A percentile compares a stretch with the other conserved stretches of the same genome.
These are phyloP conservation scores for Pyropia yezoensis DNA, from an alignment of 23 red algal genomes.

Conservation along the genomic window DNA sequence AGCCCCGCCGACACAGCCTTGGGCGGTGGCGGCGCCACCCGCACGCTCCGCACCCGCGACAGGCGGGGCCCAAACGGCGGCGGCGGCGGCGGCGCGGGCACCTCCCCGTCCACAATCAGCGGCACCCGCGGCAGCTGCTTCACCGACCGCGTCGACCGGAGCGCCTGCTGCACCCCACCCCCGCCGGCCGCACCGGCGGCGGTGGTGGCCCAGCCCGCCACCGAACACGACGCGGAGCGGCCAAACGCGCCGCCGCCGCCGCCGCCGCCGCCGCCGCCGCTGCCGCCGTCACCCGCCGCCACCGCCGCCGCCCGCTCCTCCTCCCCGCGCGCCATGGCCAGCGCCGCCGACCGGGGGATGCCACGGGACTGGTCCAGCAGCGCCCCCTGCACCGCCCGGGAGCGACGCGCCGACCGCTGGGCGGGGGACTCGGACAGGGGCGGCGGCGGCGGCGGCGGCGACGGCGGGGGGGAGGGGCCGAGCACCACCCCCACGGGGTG, in stretches of 20 bases:
- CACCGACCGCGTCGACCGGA: too few relatives aligned
- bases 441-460: too few relatives aligned
- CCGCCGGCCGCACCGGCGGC: too few relatives aligned
- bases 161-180: too few relatives aligned
- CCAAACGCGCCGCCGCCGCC: constrained; percentile 16
- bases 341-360: constrained; percentile 49
- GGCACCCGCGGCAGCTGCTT: background rate
- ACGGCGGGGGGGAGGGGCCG: too few relatives aligned
- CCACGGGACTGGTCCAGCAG: constrained; percentile 56
- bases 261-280: constrained; percentile 19
- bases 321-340: constrained; percentile 16
- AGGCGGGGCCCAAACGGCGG: constrained; percentile 36
- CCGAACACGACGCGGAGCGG: too few relatives aligned
- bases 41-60: constrained; percentile 17
- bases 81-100: constrained; percentile 61
- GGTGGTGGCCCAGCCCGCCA: too few relatives aligned
- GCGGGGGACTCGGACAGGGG: background rate
- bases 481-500: too few relatives aligned
- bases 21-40: constrained; percentile 38
- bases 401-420: constrained; percentile 23
- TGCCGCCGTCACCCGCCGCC: background rate
- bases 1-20: too few relatives aligned
- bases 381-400: constrained; percentile 35
- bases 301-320: too few relatives aligned
- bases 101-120: constrained; percentile 19